Conservation (phyloP, 192 early-diverging fungal genomes). For the Funneliformis geosporum region DNA sequence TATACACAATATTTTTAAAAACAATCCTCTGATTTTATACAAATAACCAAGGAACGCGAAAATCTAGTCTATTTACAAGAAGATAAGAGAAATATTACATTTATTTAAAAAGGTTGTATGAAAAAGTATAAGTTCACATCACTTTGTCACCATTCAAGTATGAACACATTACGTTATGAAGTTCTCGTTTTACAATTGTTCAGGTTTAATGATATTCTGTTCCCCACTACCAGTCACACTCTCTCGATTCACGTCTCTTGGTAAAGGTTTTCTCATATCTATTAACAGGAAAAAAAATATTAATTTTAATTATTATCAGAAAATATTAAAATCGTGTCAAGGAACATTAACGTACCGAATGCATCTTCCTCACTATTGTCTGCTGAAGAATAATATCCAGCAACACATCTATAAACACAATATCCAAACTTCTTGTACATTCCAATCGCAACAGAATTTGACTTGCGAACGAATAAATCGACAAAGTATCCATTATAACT, state of each 20-base stretch:
- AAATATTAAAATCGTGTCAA: not conserved
- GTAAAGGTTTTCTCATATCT: slow-evolving; percentile 97
- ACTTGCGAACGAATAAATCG: slow-evolving; percentile 93
- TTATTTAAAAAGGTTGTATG: too few species aligned
- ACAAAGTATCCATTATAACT: slow-evolving; percentile 89
- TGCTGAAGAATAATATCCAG: slow-evolving; percentile 79
- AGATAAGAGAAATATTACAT: too few species aligned
- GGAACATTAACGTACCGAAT: slow-evolving; percentile 57
- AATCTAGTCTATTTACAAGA: too few species aligned
- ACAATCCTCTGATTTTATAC: too few species aligned
- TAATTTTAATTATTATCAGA: not conserved
- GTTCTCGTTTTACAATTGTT: slow-evolving; percentile 37
- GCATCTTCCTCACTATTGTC: slow-evolving; percentile 82
- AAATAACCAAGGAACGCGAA: too few species aligned
- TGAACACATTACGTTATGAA: too few species aligned
- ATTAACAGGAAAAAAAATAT: not conserved
- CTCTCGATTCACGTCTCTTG: slow-evolving; percentile 74
- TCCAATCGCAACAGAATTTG: slow-evolving; percentile 85
- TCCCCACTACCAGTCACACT: slow-evolving; percentile 58
- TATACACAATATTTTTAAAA: too few species aligned
- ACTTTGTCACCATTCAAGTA: too few species aligned
- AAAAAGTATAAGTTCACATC: too few species aligned
- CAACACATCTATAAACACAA: slow-evolving; percentile 83
- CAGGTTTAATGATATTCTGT: slow-evolving; percentile 50
- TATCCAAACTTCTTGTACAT: slow-evolving; percentile 97